phyloP scores from a whole-genome alignment of 2,329 filamentous ascomycete genomes.

The Drechslerella dactyloides region DNA sequence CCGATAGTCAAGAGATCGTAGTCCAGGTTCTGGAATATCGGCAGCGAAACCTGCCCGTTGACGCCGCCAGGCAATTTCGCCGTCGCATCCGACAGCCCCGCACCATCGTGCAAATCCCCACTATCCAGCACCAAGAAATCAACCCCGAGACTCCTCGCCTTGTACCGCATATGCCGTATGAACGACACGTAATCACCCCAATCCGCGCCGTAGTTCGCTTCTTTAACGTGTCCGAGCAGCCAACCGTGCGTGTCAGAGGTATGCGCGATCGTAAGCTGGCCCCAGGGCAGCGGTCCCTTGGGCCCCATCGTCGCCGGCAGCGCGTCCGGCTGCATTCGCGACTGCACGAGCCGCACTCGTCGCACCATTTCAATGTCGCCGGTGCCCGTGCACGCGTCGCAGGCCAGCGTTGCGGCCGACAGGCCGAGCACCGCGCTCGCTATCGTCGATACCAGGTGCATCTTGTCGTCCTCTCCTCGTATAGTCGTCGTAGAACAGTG shows the following conservation, averaged over 20 bases:
- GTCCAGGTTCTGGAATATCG: constrained; percentile 62
- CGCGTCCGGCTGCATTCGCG: constrained; percentile 49
- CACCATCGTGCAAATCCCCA: constrained; percentile 70
- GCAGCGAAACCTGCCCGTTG: constrained; percentile 58
- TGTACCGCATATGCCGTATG: constrained; percentile 77
- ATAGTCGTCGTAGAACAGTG: too few species aligned
- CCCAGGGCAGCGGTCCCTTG: constrained; percentile 46
- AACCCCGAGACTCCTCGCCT: constrained; percentile 76
- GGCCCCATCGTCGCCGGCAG: constrained; percentile 28
- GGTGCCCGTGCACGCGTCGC: constrained; percentile 42
- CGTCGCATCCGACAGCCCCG: constrained; percentile 68
- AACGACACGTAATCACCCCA: constrained; percentile 99
- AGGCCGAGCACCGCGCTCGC: constrained; percentile 21
- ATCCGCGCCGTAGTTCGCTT: constrained; percentile 92
- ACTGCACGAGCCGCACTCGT: constrained; percentile 37
- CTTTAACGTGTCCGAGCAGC: constrained; percentile 90
- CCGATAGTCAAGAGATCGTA: constrained; percentile 65
- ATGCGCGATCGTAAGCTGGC: constrained; percentile 44
- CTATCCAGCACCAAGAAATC: constrained; percentile 95
- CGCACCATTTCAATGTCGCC: constrained; percentile 48
- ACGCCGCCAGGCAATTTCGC: constrained; percentile 40
- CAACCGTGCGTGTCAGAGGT: constrained; percentile 64
- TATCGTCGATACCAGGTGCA: not conserved
- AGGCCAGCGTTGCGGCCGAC: constrained; percentile 38
- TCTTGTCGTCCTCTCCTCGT: too few species aligned